Evolutionary conservation across 108 stramenopile species (phyloP).

Genomic region (Schizochytrium sp.): DNA sequence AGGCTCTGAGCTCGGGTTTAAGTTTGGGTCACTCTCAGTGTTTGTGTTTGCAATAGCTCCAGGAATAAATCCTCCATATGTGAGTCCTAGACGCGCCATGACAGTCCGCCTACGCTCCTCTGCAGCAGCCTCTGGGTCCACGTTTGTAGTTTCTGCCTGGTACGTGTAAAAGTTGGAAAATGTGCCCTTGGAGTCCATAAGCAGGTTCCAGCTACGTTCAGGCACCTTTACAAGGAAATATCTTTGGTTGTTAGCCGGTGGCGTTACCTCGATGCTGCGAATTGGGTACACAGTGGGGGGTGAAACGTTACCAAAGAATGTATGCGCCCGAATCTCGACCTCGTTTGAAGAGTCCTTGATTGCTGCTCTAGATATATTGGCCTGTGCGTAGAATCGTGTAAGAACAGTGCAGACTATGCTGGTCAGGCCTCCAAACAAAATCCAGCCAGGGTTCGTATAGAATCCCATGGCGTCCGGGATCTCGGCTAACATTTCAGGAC

Average conservation of each 20-base stretch:
- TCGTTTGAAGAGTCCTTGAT: background rate
- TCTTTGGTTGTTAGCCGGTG: background rate
- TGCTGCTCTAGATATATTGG: background rate
- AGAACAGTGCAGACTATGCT: constrained; percentile 16
- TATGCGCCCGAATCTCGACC: background rate
- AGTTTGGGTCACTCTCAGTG: background rate
- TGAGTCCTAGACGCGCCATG: background rate
- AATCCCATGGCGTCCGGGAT: background rate
- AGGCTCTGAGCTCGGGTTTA: background rate
- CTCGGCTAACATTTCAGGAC: background rate
- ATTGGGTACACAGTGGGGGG: background rate
- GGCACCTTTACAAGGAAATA: constrained; percentile 28
- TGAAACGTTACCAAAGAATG: background rate
- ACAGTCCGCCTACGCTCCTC: background rate
- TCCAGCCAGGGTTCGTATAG: constrained; percentile 36
- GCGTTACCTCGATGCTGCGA: background rate
- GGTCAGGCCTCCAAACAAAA: background rate
- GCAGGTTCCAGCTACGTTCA: background rate
- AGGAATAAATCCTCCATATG: background rate
- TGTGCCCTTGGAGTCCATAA: background rate
- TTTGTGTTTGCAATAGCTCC: background rate
- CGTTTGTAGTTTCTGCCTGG: background rate
- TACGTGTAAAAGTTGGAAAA: background rate
- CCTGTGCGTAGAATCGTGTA: background rate
- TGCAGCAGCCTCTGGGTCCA: background rate